A percentile compares a stretch with the other conserved stretches of the same genome.
phyloP scores from a whole-genome alignment of 805 yeast species.

The Starmerella davenportii region DNA sequence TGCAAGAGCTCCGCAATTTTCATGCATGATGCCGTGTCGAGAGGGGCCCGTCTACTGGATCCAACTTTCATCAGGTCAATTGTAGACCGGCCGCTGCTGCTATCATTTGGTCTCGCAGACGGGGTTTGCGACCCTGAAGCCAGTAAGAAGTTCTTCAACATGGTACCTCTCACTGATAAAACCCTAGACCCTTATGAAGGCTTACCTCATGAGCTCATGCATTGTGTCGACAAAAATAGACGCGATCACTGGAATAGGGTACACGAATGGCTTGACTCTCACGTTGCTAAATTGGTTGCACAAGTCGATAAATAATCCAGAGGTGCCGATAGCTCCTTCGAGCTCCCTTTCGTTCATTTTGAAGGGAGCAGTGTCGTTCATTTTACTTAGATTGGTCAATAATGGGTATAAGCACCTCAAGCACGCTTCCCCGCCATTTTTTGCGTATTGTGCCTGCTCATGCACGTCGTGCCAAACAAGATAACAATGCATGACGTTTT shows the following conservation, averaged over 20 bases:
- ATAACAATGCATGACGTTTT: not conserved
- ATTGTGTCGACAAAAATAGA: slow-evolving; percentile 9
- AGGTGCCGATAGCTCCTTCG: not conserved
- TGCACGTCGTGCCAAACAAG: not conserved
- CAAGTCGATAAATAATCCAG: no score
- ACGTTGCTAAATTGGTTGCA: not conserved
- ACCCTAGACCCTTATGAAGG: slow-evolving; percentile 12
- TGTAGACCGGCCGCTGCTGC: slow-evolving; percentile 22
- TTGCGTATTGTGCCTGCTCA: not conserved
- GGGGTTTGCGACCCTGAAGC: slow-evolving; percentile 13
- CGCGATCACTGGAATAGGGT: slow-evolving; percentile 9
- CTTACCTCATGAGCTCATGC: slow-evolving; percentile 17
- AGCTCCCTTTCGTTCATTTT: no score
- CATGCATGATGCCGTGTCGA: slow-evolving; percentile 22
- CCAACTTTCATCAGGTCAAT: slow-evolving; percentile 18
- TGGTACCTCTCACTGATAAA: slow-evolving; percentile 12
- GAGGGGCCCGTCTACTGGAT: slow-evolving; percentile 22
- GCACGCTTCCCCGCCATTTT: not conserved
- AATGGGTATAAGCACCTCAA: no score
- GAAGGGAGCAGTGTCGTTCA: no score
- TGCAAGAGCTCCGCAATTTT: slow-evolving; percentile 19
- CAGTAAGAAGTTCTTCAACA: slow-evolving; percentile 8
- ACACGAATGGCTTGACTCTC: slow-evolving; percentile 14
- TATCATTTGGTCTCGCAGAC: slow-evolving; percentile 26
- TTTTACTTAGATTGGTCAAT: no score